phyloP scores from a whole-genome alignment of 805 yeast genomes.

The Metschnikowia reukaufii region DNA sequence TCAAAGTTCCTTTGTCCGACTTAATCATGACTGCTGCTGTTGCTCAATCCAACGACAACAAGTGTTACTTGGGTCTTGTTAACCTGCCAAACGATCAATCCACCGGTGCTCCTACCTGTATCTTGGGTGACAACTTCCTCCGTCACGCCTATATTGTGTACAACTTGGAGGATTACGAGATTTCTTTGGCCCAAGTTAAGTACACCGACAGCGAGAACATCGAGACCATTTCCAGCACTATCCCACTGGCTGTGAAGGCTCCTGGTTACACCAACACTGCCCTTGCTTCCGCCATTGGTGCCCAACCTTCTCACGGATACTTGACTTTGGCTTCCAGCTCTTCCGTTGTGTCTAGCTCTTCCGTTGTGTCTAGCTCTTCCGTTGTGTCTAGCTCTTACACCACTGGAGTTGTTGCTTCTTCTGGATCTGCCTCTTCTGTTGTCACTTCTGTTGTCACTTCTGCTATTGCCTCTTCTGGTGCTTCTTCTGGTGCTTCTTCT shows the following conservation, averaged over 20 bases:
- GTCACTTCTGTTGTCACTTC: neutral
- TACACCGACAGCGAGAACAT: conserved; percentile 44
- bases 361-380: neutral
- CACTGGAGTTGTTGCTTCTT: no score
- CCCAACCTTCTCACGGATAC: conserved; percentile 1
- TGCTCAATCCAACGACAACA: conserved; percentile 16
- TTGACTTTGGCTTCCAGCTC: neutral
- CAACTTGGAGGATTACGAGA: conserved; percentile 54
- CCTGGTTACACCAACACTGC: conserved; percentile 43
- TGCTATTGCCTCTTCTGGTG: neutral
- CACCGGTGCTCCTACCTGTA: conserved; percentile 20
- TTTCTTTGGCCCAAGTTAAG: conserved; percentile 51
- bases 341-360: neutral
- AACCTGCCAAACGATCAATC: conserved; percentile 29
- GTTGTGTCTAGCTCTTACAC: neutral
- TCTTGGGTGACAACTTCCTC: conserved; percentile 59
- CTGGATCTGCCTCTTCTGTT: neutral
- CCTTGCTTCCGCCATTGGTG: conserved; percentile 5
- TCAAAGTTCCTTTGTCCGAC: conserved; percentile 47
- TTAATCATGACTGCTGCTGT: conserved; percentile 23
- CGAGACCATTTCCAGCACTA: conserved; percentile 43
- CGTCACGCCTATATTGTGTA: conserved; percentile 63
- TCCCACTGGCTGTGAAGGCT: conserved; percentile 55
- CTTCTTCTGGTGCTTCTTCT: neutral
- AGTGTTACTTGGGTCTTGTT: conserved; percentile 23